phyloP scores from a whole-genome alignment of 108 stramenopile species.

The Aurantiochytrium sp. region DNA sequence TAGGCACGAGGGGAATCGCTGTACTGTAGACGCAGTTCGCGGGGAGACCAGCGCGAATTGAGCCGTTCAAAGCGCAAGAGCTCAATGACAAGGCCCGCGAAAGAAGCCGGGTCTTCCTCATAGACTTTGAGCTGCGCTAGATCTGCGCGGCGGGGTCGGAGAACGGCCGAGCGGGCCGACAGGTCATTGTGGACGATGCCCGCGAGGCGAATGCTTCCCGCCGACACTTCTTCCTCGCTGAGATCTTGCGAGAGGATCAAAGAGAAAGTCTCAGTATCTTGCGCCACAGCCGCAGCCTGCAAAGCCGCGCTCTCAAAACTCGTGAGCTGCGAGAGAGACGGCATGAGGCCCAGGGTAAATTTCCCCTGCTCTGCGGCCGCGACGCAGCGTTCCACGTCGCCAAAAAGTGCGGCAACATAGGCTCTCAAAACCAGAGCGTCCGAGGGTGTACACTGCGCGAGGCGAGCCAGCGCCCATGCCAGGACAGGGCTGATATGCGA shows the following conservation, averaged over 20 bases:
- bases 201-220: not conserved
- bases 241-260: not conserved
- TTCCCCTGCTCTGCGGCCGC: not conserved
- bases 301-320: not conserved
- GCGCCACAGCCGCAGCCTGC: not conserved
- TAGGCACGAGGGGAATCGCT: not conserved
- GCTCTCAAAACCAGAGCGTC: not conserved
- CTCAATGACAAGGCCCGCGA: not conserved
- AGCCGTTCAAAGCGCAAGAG: not conserved
- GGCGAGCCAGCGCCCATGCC: not conserved
- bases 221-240: not conserved
- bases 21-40: slow-evolving; percentile 4
- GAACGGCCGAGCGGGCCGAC: not conserved
- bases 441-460: not conserved
- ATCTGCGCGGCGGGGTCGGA: not conserved
- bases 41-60: not conserved
- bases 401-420: not conserved
- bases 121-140: not conserved
- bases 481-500: not conserved
- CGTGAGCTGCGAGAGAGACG: not conserved
- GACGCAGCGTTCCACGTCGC: slow-evolving; percentile 3
- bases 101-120: not conserved
- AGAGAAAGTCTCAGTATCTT: not conserved
- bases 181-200: not conserved
- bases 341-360: not conserved